Percentiles rank a stretch among this genome's conserved stretches.
These are phyloP conservation scores for Castanopsis chinensis DNA, from an alignment of 306 rosid genomes.

Conservation along the genomic window DNA sequence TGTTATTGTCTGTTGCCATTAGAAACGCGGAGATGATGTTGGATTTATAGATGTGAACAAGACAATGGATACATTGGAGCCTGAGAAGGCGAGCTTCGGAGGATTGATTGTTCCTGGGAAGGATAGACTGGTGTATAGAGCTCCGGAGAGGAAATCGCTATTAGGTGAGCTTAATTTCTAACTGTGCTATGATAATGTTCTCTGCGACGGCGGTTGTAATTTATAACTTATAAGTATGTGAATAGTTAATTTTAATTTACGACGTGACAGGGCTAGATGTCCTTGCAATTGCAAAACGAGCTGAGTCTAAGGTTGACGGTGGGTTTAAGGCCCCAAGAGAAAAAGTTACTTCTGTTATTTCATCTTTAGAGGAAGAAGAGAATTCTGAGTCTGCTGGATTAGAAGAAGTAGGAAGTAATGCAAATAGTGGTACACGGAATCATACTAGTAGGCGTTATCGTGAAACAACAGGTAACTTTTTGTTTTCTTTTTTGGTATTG, in stretches of 20 bases:
- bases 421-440: conserved; percentile 10
- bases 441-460: conserved; percentile 62
- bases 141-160: conserved; percentile 70
- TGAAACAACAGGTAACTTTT: conserved; percentile 48
- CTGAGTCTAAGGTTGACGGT: conserved; percentile 45
- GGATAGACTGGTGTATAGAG: conserved; percentile 60
- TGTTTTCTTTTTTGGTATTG: not conserved
- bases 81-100: conserved; percentile 49
- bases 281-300: conserved; percentile 77
- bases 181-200: not conserved
- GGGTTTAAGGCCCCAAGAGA: conserved; percentile 81
- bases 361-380: conserved; percentile 74
- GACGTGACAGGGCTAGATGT: conserved; percentile 72
- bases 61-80: conserved; percentile 54
- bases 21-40: conserved; percentile 42
- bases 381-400: conserved; percentile 35
- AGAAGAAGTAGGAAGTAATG: conserved; percentile 43
- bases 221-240: not conserved
- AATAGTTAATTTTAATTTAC: not conserved
- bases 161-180: conserved; percentile 46
- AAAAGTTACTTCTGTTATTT: conserved; percentile 53
- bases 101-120: conserved; percentile 82
- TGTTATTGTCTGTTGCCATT: conserved; percentile 22
- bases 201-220: not conserved
- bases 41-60: conserved; percentile 55